phyloP scores from a whole-genome alignment of 139 green algal species.

The Haematococcus lacustris region DNA sequence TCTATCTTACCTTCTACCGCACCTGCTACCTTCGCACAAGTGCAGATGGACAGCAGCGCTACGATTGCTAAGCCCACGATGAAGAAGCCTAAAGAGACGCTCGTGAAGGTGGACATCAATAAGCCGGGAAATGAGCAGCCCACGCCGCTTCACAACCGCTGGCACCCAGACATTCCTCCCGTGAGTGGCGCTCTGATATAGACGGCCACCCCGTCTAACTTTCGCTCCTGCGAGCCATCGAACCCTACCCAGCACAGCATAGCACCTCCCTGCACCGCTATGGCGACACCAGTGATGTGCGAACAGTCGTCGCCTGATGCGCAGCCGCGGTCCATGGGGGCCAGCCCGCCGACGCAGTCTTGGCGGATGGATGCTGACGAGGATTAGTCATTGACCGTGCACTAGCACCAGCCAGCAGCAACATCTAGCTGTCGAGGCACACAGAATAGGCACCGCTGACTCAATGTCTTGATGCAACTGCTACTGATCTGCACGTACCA shows the following conservation, averaged over 20 bases:
- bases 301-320: neutral
- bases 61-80: neutral
- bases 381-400: no score
- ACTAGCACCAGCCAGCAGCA: no score
- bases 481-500: neutral
- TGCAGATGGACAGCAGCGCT: neutral
- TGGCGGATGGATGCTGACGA: no score
- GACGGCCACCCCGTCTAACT: no score
- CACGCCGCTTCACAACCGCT: conserved; percentile 64
- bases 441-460: neutral
- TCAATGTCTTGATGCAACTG: neutral
- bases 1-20: neutral
- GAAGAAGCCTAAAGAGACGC: neutral
- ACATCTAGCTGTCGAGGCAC: neutral
- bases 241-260: neutral
- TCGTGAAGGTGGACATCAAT: neutral
- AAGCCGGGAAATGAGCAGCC: conserved; percentile 36
- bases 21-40: neutral
- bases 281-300: neutral
- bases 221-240: neutral
- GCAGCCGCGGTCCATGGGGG: neutral
- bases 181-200: no score
- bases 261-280: neutral
- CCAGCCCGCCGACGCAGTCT: neutral
- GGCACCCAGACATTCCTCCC: conserved; percentile 66